phyloP scores from a whole-genome alignment of 2,329 filamentous ascomycete species.

The Cladobotryum mycophilum region DNA sequence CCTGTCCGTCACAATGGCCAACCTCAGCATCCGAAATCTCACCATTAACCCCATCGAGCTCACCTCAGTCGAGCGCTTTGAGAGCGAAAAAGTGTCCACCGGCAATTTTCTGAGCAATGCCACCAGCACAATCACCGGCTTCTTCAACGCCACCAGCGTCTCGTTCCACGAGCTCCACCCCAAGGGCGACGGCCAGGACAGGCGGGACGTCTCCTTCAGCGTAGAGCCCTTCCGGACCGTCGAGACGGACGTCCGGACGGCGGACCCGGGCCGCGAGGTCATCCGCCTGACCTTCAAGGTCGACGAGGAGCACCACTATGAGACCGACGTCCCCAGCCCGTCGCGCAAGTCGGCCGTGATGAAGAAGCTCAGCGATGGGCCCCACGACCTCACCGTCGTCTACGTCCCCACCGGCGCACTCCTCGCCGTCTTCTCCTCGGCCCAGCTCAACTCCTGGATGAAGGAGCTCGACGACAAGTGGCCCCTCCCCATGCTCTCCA shows the following conservation, averaged over 20 bases:
- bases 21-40: slow-evolving; percentile 74
- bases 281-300: slow-evolving; percentile 69
- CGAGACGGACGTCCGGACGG: slow-evolving; percentile 49
- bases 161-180: slow-evolving; percentile 27
- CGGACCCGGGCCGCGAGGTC: slow-evolving; percentile 56
- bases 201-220: slow-evolving; percentile 55
- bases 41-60: slow-evolving; percentile 68
- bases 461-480: slow-evolving; percentile 61
- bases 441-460: slow-evolving; percentile 75
- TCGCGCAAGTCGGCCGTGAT: slow-evolving; percentile 55
- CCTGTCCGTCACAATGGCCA: slow-evolving; percentile 34
- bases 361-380: slow-evolving; percentile 44
- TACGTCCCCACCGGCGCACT: slow-evolving; percentile 53
- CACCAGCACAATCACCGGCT: slow-evolving; percentile 35
- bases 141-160: slow-evolving; percentile 38
- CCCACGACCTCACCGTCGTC: slow-evolving; percentile 58
- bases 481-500: slow-evolving; percentile 73
- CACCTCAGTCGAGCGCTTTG: slow-evolving; percentile 67
- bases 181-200: slow-evolving; percentile 54
- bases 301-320: slow-evolving; percentile 47
- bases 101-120: slow-evolving; percentile 40
- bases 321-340: slow-evolving; percentile 64
- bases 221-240: slow-evolving; percentile 63
- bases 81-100: slow-evolving; percentile 38
- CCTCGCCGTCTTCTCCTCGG: slow-evolving; percentile 63